Evolutionary conservation across 768 basidiomycete species (phyloP).

Genomic region (Mycena latifolia): DNA sequence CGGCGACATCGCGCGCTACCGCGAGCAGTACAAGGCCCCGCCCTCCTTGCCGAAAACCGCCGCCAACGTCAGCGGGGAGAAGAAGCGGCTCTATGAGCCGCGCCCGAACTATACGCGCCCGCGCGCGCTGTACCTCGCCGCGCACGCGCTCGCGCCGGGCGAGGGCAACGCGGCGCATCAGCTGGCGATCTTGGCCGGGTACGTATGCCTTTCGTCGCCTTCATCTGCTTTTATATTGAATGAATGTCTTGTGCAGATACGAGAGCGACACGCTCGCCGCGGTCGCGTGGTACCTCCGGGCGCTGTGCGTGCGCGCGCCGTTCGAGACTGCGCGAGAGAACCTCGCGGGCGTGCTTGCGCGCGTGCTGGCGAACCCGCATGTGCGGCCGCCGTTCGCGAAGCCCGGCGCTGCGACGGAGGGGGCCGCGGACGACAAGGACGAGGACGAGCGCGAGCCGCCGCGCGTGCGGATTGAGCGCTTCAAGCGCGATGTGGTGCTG

Average conservation of each 20-base stretch:
- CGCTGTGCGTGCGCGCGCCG: slow-evolving; percentile 86
- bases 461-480: slow-evolving; percentile 67
- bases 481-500: slow-evolving; percentile 82
- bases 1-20: slow-evolving; percentile 95
- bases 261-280: slow-evolving; percentile 85
- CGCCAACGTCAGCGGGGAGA: slow-evolving; percentile 48
- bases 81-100: slow-evolving; percentile 74
- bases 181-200: slow-evolving; percentile 74
- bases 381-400: too few relatives aligned
- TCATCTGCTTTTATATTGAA: too few relatives aligned
- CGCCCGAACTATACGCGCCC: slow-evolving; percentile 87
- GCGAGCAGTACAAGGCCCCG: slow-evolving; percentile 82
- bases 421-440: not conserved
- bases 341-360: slow-evolving; percentile 39
- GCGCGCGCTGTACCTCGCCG: slow-evolving; percentile 82
- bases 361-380: too few relatives aligned
- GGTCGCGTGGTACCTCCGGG: slow-evolving; percentile 90
- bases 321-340: slow-evolving; percentile 77
- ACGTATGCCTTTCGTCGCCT: slow-evolving; percentile 43
- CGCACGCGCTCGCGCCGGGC: slow-evolving; percentile 82
- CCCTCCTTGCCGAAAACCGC: slow-evolving; percentile 50
- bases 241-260: slow-evolving; percentile 53
- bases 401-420: too few relatives aligned
- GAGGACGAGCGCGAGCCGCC: slow-evolving; percentile 66
- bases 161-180: slow-evolving; percentile 98